Percentiles rank a stretch among this genome's conserved stretches.
Conservation (phyloP, 1,284 basidiomycete species). For the Boletus smithii region DNA sequence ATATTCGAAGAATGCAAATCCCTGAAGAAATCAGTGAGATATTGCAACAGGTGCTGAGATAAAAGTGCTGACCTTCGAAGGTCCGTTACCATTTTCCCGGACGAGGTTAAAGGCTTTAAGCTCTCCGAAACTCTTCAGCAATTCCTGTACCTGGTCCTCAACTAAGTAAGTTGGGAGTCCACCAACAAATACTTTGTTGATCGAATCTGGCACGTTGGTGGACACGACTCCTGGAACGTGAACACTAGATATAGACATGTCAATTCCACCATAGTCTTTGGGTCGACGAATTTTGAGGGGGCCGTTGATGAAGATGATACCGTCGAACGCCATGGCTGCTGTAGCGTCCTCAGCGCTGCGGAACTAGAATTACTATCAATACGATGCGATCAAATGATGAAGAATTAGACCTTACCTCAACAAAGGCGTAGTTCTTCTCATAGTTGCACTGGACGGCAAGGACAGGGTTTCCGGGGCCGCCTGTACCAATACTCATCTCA, state of each 20-base stretch:
- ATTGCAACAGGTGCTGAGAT: not conserved
- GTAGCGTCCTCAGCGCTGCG: conserved; percentile 95
- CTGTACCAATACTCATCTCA: conserved; percentile 84
- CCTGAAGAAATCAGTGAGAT: conserved; percentile 48
- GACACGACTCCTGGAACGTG: conserved; percentile 93
- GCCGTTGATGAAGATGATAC: conserved; percentile 89
- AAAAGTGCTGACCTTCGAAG: conserved; percentile 69
- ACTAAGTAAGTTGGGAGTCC: conserved; percentile 93
- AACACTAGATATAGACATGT: conserved; percentile 59
- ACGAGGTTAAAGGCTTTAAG: conserved; percentile 97
- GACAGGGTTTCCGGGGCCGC: conserved; percentile 84
- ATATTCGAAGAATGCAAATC: conserved; percentile 99
- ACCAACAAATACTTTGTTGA: conserved; percentile 98
- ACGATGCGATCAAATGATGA: not conserved
- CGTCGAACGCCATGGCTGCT: conserved; percentile 94
- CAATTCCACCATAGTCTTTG: conserved; percentile 87
- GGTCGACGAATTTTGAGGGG: conserved; percentile 94
- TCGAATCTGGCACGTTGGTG: conserved; percentile 95
- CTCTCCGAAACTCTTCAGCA: conserved; percentile 96
- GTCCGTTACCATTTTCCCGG: conserved; percentile 84
- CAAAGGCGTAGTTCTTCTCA: conserved; percentile 97
- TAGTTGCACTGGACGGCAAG: conserved; percentile 93
- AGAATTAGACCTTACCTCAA: conserved; percentile 62
- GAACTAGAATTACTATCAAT: conserved; percentile 58
- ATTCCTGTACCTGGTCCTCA: conserved; percentile 96